Evolutionary conservation across 2,329 filamentous ascomycete species (phyloP).

Genomic region (Thermothelomyces thermophilus): DNA sequence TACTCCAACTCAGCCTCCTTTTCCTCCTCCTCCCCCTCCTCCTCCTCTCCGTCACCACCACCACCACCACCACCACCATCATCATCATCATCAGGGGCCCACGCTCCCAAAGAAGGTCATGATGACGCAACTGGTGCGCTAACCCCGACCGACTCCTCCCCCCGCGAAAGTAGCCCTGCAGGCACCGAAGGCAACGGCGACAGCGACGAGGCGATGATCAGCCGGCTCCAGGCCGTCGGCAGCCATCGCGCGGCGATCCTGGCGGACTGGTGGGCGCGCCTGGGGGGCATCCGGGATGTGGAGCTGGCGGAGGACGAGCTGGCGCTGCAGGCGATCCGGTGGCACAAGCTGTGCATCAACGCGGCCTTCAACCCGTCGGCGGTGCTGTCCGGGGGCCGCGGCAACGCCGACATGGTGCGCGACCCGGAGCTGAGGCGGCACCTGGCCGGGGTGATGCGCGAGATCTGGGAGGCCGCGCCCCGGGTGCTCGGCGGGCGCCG

Average conservation of each 20-base stretch:
- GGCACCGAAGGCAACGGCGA: not conserved
- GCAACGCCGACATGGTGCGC: slow-evolving; percentile 59
- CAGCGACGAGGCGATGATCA: not conserved
- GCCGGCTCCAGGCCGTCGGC: slow-evolving; percentile 31
- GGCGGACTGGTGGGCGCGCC: slow-evolving; percentile 45
- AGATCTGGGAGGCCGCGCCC: slow-evolving; percentile 59
- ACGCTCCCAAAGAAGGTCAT: too few species aligned
- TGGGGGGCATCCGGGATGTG: slow-evolving; percentile 59
- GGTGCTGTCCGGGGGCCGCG: slow-evolving; percentile 57
- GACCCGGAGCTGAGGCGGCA: slow-evolving; percentile 58
- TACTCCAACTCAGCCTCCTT: slow-evolving; percentile 42
- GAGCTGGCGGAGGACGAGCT: slow-evolving; percentile 57
- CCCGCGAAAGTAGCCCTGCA: not conserved
- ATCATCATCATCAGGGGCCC: too few species aligned
- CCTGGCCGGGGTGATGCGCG: slow-evolving; percentile 60
- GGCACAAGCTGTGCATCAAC: slow-evolving; percentile 75
- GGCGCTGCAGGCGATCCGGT: slow-evolving; percentile 62
- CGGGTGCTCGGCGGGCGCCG: slow-evolving; percentile 52
- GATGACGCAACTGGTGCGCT: slow-evolving; percentile 14
- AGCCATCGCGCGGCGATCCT: slow-evolving; percentile 42
- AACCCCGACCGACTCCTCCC: slow-evolving; percentile 3
- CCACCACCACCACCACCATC: too few species aligned
- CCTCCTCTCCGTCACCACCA: not conserved
- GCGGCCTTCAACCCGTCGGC: slow-evolving; percentile 68
- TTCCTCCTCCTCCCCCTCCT: not conserved